Evolutionary conservation across 148 eudicot genomes (phyloP), one percentile per base, ranked within the genome.

Genomic region (Arctostaphylos glauca): DNA sequence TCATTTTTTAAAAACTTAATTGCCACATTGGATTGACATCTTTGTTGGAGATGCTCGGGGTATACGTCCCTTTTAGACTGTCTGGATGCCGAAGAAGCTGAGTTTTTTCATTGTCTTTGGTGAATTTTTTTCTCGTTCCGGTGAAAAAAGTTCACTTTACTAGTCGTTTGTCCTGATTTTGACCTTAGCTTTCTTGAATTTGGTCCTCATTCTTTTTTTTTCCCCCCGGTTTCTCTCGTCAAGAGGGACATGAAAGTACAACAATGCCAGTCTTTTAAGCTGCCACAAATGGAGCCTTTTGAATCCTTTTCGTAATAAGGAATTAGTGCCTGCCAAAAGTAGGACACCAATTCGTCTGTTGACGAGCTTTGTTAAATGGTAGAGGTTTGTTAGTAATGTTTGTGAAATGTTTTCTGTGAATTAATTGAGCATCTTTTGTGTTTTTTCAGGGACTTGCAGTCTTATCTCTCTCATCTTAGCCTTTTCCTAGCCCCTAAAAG

Each of bases 391-490:
- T 68, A 19, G 23, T 14, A 21, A 74, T 83, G 12, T 76, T 43
- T 9, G 67, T 56, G 70, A 70, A 49, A 31, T 66, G 23, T 53
- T 80, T 50, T 5, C 59, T 49, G 38, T 64, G 25, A 38, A 31
- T 66, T 25, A 49, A 80, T 7, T 64, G 5, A 23, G 18, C 21
- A 6, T 77, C n/a, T 77, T 14, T 14, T 31, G 58, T 80, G 76
- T 79, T 76, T 66, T 80, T 81, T 52, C 90, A 96, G 99, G 89
- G 99, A 96, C 81, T 89, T 96, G 90, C 98, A 94, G 91, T 94
- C 99, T 50, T 96, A 96, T 88, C 98, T 93, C 83, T 94, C 99
- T 79, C 93, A 91, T 86, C 94, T 94, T 75, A 91, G 88, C 90
- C 88, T 96, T 78, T 96, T 93, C 83, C 89, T 93, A 88, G 93